These are phyloP conservation scores for Grammothele lineata DNA, from an alignment of 768 basidiomycete species.

Conservation along the genomic window DNA sequence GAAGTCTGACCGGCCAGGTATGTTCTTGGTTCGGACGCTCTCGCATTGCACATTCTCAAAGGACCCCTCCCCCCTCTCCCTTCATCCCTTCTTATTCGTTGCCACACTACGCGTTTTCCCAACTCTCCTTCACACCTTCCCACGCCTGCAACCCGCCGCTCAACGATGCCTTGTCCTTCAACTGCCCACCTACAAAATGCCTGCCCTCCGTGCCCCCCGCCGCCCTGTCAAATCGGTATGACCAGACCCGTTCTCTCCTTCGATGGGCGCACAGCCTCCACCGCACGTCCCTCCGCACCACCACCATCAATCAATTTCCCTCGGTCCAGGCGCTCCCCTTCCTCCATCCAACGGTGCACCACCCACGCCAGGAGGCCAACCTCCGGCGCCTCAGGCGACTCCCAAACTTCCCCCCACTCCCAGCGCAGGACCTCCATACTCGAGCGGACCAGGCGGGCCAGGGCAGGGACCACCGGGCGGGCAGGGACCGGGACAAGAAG, in stretches of 20 bases:
- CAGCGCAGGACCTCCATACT: slow-evolving; percentile 13
- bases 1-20: slow-evolving; percentile 42
- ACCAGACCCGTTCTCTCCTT: slow-evolving; percentile 23
- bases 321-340: slow-evolving; percentile 16
- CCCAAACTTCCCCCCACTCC: slow-evolving; percentile 32
- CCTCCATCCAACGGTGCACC: slow-evolving; percentile 11
- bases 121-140: slow-evolving; percentile 5
- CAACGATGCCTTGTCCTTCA: not conserved
- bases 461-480: slow-evolving; percentile 10
- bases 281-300: slow-evolving; percentile 16
- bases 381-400: slow-evolving; percentile 22
- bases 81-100: slow-evolving; percentile 26
- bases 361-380: slow-evolving; percentile 4
- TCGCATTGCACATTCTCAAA: slow-evolving; percentile 12
- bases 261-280: slow-evolving; percentile 16
- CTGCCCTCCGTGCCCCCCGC: no score
- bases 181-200: not conserved
- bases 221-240: no score
- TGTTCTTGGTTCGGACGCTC: slow-evolving; percentile 22
- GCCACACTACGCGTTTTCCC: slow-evolving; percentile 21
- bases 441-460: slow-evolving; percentile 13
- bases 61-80: slow-evolving; percentile 6
- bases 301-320: slow-evolving; percentile 21
- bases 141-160: slow-evolving; percentile 1
- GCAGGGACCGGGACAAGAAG: slow-evolving; percentile 12